Evolutionary conservation across 371 early-diverging fungal species (phyloP), one percentile per base, ranked within the genome.

Genomic region (Lichtheimia hyalospora): DNA sequence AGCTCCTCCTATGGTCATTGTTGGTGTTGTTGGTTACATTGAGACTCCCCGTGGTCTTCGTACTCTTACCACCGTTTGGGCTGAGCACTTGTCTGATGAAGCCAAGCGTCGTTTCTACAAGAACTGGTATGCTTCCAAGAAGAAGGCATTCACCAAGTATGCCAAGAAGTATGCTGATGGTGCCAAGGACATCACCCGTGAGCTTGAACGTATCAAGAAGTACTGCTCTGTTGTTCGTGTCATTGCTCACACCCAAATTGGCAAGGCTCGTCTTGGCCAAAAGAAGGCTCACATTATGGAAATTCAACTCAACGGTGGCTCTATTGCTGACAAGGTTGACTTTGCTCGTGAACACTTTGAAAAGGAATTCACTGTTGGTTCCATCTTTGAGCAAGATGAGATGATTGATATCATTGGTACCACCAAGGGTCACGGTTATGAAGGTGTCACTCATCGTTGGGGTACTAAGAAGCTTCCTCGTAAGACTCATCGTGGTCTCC

Each of bases 251-350:
- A 98, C 99, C 58, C 99, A 99, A 85, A 89, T 97, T 82, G 79
- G 84, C 79, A 95, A 96, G 89, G 89, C 96, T 72, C 90, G 90
- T 78, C 73, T 94, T 64, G 93, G 97, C 68, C 96, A 96, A 83
- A 98, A 98, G 91, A 99, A 98, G 90, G 99, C 99, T 62, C 99
- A 99, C 87, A 83, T 99, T 67, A 92, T 96, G 92, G 99, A 99
- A 88, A 90, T 99, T 77, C 99, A 99, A 87, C 84, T 99, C 63
- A 99, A 99, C 88, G 99, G 99, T 83, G 99, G 99, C 63, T 89
- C 92, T 68, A 82, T 99, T 66, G 89, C 93, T 64, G 90, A 98
- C 74, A 99, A 99, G 91, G 97, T 99, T 70, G 94, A 98, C 74
- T 99, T 91, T 89, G 99, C 98, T 69, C 86, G 93, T 66, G 86